Conservation (phyloP, 225 moss, liverwort and hornwort species). For the Neckera pumila region DNA sequence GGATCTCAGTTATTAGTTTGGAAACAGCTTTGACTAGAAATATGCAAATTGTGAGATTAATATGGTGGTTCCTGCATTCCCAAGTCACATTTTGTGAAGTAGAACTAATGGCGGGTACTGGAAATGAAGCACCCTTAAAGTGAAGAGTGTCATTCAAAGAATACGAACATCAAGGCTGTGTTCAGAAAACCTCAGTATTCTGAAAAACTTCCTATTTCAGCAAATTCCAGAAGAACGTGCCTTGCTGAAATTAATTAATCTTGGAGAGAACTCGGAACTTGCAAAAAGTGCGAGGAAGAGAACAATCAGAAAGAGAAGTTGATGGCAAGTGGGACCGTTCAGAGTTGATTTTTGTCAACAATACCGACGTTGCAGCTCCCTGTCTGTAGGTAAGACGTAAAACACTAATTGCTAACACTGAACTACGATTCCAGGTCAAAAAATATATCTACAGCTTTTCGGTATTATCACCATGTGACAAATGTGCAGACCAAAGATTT, state of each 20-base stretch:
- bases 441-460: constrained; percentile 1
- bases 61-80: background rate
- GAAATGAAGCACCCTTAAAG: too few species aligned
- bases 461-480: background rate
- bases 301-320: background rate
- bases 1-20: background rate
- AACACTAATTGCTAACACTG: background rate
- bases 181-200: background rate
- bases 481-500: background rate
- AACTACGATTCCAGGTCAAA: background rate
- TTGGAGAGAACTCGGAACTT: background rate
- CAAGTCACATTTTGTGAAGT: background rate
- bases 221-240: background rate
- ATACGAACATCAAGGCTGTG: too few species aligned
- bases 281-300: too few species aligned
- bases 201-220: background rate
- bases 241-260: background rate
- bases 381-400: background rate
- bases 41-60: background rate
- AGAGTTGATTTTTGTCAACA: background rate
- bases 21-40: background rate
- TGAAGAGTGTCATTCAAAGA: too few species aligned
- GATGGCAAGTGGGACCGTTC: background rate
- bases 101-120: too few species aligned
- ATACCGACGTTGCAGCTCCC: background rate